These are phyloP conservation scores for Arthroderma sp. DNA, from an alignment of 2,329 filamentous ascomycete species.

Conservation along the genomic window DNA sequence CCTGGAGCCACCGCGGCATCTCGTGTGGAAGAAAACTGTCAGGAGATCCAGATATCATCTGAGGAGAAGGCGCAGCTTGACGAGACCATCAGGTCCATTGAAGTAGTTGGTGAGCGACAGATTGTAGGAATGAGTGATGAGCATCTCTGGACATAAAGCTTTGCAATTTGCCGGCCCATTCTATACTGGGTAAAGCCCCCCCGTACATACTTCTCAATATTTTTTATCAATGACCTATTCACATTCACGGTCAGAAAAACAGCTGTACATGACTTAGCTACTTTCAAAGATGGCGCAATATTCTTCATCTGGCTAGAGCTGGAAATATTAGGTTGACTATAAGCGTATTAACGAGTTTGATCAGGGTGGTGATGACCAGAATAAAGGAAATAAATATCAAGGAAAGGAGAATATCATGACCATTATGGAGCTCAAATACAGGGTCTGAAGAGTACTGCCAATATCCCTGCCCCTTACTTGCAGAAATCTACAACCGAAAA, in stretches of 20 bases:
- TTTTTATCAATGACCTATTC: slow-evolving; percentile 93
- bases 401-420: too few relatives aligned
- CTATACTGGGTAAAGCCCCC: slow-evolving; percentile 94
- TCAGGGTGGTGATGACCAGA: slow-evolving; percentile 87
- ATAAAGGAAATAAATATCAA: slow-evolving; percentile 39
- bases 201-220: slow-evolving; percentile 98
- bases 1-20: neutral
- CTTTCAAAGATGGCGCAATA: slow-evolving; percentile 87
- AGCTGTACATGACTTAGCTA: slow-evolving; percentile 78
- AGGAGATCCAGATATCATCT: neutral
- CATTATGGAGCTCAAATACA: too few relatives aligned
- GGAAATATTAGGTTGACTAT: slow-evolving; percentile 84
- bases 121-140: neutral
- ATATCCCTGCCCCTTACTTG: too few relatives aligned
- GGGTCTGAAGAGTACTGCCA: too few relatives aligned
- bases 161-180: neutral
- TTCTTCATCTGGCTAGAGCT: slow-evolving; percentile 95
- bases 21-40: neutral
- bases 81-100: neutral
- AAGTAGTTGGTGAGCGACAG: neutral
- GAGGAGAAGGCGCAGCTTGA: neutral
- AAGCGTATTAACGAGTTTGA: slow-evolving; percentile 93
- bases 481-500: too few relatives aligned
- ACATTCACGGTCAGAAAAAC: slow-evolving; percentile 99
- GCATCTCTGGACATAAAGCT: neutral